These are phyloP conservation scores for Rosa chinensis DNA, from an alignment of 306 rosid genomes.

Conservation along the genomic window DNA sequence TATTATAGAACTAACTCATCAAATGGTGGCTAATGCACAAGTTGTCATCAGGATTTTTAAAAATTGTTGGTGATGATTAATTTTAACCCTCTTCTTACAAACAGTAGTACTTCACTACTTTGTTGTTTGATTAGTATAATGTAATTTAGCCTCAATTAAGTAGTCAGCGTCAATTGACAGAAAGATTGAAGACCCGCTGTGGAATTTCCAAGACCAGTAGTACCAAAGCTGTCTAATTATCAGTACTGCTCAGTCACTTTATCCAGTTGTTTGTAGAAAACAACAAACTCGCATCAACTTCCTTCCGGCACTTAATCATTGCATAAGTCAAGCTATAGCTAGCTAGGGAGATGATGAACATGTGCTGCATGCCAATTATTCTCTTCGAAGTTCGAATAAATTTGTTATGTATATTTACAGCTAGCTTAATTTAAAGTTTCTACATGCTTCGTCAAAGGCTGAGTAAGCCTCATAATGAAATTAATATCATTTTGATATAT, in stretches of 20 bases:
- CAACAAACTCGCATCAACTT: conserved; percentile 33
- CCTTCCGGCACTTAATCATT: conserved; percentile 39
- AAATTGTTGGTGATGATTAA: not conserved
- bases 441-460: not conserved
- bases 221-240: conserved; percentile 32
- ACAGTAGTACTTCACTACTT: not conserved
- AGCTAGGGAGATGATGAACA: conserved; percentile 19
- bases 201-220: conserved; percentile 29
- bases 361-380: conserved; percentile 27
- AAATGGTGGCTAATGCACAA: not conserved
- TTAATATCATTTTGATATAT: not conserved
- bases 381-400: not conserved
- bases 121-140: not conserved
- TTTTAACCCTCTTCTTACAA: not conserved
- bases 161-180: conserved; percentile 32
- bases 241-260: conserved; percentile 11
- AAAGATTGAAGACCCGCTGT: conserved; percentile 8
- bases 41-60: not conserved
- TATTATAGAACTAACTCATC: not conserved
- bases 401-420: not conserved
- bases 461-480: not conserved
- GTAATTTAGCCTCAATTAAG: not conserved
- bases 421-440: not conserved
- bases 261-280: conserved; percentile 29
- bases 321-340: conserved; percentile 32